A percentile compares a stretch with the other conserved stretches of the same genome.
Conservation (phyloP, 1,284 basidiomycete species). For the Tilletia walkeri region DNA sequence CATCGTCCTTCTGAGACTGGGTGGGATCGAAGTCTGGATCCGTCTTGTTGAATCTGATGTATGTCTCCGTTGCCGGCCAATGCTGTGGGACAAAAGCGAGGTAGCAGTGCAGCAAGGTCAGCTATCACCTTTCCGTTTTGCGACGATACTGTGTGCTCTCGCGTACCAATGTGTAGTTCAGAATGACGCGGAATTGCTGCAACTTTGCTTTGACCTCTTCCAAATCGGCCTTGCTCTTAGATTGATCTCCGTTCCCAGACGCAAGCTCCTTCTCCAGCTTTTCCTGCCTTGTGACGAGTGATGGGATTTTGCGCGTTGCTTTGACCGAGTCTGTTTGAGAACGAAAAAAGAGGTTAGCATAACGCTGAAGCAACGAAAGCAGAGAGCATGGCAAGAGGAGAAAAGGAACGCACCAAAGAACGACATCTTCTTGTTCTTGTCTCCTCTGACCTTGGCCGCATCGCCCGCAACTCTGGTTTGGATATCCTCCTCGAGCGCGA, state of each 20-base stretch:
- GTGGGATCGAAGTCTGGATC: not conserved
- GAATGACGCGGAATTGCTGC: not conserved
- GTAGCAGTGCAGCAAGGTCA: not conserved
- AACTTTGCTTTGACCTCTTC: not conserved
- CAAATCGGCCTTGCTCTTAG: not conserved
- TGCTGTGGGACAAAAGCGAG: constrained; percentile 6
- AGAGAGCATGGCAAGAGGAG: not conserved
- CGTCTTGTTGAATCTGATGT: constrained; percentile 1
- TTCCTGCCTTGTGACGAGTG: not conserved
- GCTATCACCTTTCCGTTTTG: too few relatives aligned
- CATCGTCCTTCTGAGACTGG: not conserved
- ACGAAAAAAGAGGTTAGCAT: not conserved
- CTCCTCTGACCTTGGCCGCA: not conserved
- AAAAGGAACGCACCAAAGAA: constrained; percentile 1
- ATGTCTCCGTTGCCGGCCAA: not conserved
- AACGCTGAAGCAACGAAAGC: not conserved
- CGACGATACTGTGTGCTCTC: too few relatives aligned
- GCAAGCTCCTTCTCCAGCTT: not conserved
- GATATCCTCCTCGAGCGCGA: constrained; percentile 27
- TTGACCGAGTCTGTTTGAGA: constrained; percentile 6
- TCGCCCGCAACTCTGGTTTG: not conserved
- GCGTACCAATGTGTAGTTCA: constrained; percentile 7
- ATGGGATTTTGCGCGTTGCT: not conserved
- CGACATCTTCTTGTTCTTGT: not conserved
- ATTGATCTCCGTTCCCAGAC: not conserved